Conservation (phyloP, 345 rosid genomes). For the Lagerstroemia speciosa region DNA sequence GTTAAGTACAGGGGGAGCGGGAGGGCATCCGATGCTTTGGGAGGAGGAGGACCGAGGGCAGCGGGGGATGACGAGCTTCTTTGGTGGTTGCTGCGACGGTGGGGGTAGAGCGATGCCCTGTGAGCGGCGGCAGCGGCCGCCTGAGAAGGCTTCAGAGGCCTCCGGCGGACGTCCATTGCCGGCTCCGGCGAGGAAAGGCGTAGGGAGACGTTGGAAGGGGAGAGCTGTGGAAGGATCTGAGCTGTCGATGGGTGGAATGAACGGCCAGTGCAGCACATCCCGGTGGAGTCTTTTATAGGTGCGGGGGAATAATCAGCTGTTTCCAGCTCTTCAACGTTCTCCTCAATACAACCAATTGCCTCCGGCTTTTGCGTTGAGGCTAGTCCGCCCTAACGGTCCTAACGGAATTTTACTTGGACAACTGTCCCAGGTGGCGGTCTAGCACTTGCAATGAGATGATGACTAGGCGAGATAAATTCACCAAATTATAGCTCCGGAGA, state of each 20-base stretch:
- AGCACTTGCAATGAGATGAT: background rate
- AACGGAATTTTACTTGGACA: background rate
- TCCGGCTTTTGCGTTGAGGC: background rate
- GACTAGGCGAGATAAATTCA: background rate
- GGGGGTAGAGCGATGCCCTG: background rate
- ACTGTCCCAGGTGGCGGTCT: background rate
- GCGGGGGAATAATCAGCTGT: background rate
- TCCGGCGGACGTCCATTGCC: conserved; percentile 49
- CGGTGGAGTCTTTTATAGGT: background rate
- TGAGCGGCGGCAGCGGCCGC: conserved; percentile 4
- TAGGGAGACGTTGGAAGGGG: background rate
- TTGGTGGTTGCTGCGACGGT: background rate
- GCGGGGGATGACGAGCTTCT: conserved; percentile 5
- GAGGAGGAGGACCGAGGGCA: conserved; percentile 16
- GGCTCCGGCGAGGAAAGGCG: conserved; percentile 3
- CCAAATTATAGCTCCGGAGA: background rate
- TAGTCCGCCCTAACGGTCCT: background rate
- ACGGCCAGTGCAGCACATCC: background rate
- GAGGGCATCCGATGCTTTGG: conserved; percentile 72
- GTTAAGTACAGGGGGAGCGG: conserved; percentile 73
- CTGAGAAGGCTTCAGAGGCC: conserved; percentile 22
- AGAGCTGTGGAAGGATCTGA: background rate
- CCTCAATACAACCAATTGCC: background rate
- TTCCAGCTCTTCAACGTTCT: background rate
- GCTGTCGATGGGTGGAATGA: background rate